Percentiles rank a stretch among this genome's conserved stretches.
Conservation (phyloP, 345 rosid species). For the Anastatica hierochuntica region DNA sequence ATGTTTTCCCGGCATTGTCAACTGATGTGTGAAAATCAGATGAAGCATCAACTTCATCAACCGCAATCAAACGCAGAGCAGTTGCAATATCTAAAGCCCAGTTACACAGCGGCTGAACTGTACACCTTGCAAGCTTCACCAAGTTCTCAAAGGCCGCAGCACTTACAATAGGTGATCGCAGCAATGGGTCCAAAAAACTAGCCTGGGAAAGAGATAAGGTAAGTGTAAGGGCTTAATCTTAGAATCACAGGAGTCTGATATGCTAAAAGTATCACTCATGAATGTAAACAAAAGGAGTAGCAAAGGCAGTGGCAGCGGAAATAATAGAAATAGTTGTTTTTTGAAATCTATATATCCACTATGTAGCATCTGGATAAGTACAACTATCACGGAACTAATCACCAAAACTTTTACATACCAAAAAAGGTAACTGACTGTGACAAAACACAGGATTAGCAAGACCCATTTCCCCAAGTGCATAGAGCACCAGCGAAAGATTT, state of each 20-base stretch:
- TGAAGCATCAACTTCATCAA: conserved; percentile 45
- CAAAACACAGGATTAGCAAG: conserved; percentile 83
- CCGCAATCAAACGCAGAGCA: conserved; percentile 66
- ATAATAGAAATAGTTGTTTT: neutral
- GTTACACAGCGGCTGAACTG: conserved; percentile 70
- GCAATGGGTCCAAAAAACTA: conserved; percentile 70
- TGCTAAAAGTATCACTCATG: neutral
- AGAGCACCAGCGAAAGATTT: conserved; percentile 62
- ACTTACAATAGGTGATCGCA: conserved; percentile 70
- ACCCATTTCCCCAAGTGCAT: conserved; percentile 84
- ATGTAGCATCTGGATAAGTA: conserved; percentile 2
- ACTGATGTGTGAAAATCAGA: conserved; percentile 39
- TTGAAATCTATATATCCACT: neutral
- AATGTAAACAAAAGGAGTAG: neutral
- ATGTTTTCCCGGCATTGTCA: conserved; percentile 41
- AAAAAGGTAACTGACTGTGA: conserved; percentile 80
- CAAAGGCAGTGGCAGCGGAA: neutral
- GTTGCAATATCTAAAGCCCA: conserved; percentile 95
- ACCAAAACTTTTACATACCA: conserved; percentile 47
- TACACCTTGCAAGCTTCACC: conserved; percentile 81
- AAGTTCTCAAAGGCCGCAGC: conserved; percentile 69
- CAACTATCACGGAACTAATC: neutral
- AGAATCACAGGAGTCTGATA: neutral
- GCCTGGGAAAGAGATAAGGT: conserved; percentile 37
- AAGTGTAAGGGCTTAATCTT: conserved; percentile 1